These are phyloP conservation scores for Endocarpon pusillum DNA, from an alignment of 495 filamentous ascomycete genomes.

Conservation along the genomic window DNA sequence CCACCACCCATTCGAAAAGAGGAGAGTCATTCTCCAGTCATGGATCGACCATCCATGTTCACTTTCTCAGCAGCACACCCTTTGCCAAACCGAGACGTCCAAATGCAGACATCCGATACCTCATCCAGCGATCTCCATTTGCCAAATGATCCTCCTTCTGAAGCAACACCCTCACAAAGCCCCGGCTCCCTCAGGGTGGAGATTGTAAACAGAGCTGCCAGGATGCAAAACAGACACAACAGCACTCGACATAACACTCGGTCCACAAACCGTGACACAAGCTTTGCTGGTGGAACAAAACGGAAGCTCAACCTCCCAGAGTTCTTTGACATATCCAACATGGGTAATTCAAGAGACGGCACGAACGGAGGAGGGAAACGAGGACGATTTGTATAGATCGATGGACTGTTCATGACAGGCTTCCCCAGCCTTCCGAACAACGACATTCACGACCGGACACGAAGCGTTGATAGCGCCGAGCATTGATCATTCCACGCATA, in stretches of 20 bases:
- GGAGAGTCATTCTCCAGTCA: too few relatives aligned
- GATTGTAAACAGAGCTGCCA: slow-evolving; percentile 31
- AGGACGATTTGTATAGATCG: slow-evolving; percentile 43
- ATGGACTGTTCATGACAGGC: too few relatives aligned
- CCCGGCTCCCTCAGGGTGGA: slow-evolving; percentile 32
- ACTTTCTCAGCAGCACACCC: slow-evolving; percentile 49
- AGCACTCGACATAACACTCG: slow-evolving; percentile 23
- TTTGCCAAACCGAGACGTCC: slow-evolving; percentile 50
- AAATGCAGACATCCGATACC: slow-evolving; percentile 35
- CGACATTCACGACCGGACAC: too few relatives aligned
- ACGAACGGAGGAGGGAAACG: slow-evolving; percentile 57
- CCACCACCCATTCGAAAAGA: too few relatives aligned
- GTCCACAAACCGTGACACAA: slow-evolving; percentile 24
- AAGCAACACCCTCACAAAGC: slow-evolving; percentile 16
- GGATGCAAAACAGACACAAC: slow-evolving; percentile 33
- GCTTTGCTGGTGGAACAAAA: slow-evolving; percentile 52
- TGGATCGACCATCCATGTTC: slow-evolving; percentile 32
- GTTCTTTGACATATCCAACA: slow-evolving; percentile 61
- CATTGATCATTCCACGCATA: too few relatives aligned
- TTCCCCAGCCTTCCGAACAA: too few relatives aligned
- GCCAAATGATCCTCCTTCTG: slow-evolving; percentile 7
- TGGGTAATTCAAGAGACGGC: slow-evolving; percentile 47
- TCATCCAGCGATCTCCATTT: slow-evolving; percentile 10
- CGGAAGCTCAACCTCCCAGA: slow-evolving; percentile 60
- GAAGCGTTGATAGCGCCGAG: too few relatives aligned